phyloP scores from a whole-genome alignment of 192 early-diverging fungal species.

The Ramicandelaber brevisporus region DNA sequence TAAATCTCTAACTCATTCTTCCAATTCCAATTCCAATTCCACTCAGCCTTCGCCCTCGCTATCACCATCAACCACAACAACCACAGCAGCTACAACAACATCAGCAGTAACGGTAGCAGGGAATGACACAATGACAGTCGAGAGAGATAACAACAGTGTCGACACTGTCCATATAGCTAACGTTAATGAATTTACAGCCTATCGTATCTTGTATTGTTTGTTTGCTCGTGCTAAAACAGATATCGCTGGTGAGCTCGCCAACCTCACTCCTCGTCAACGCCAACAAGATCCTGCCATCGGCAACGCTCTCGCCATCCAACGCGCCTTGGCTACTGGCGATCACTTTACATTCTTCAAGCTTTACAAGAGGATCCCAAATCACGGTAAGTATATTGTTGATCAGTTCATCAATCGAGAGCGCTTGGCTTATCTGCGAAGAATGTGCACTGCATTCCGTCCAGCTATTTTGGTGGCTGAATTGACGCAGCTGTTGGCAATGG shows the following conservation, averaged over 20 bases:
- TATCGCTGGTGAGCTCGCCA: slow-evolving; percentile 47
- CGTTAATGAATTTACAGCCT: slow-evolving; percentile 77
- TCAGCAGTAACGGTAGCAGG: no score
- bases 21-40: background rate
- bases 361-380: slow-evolving; percentile 51
- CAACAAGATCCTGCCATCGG: slow-evolving; percentile 31
- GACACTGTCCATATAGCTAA: no score
- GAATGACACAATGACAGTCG: no score
- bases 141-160: no score
- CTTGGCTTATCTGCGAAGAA: slow-evolving; percentile 37
- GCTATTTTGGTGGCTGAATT: background rate
- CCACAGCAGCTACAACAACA: no score
- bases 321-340: slow-evolving; percentile 53
- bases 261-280: slow-evolving; percentile 38
- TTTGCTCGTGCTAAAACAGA: slow-evolving; percentile 72
- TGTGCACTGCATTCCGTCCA: slow-evolving; percentile 46
- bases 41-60: background rate
- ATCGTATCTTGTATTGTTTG: slow-evolving; percentile 75
- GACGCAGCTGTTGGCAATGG: background rate
- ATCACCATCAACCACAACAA: no score
- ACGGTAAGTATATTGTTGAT: slow-evolving; percentile 79
- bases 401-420: slow-evolving; percentile 76
- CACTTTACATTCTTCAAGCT: slow-evolving; percentile 66
- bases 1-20: slow-evolving; percentile 21
- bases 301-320: slow-evolving; percentile 69